These are phyloP conservation scores for Barnettozyma salicaria DNA, from an alignment of 805 yeast species.

Conservation along the genomic window DNA sequence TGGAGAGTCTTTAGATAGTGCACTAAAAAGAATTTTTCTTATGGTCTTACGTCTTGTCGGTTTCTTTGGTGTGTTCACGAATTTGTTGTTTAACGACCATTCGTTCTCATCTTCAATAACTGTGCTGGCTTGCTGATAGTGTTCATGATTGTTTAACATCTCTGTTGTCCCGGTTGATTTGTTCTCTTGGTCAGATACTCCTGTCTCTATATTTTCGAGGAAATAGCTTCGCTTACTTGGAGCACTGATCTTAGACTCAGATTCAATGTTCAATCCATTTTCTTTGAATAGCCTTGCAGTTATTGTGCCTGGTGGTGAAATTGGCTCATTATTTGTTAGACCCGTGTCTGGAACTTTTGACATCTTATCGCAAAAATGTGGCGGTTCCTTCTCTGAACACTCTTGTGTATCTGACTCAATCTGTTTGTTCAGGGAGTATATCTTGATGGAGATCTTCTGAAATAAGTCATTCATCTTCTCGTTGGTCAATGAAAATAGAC, in stretches of 20 bases:
- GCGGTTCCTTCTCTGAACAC: not conserved
- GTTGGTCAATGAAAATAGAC: constrained; percentile 8
- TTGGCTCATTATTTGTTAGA: not conserved
- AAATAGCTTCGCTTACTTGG: not conserved
- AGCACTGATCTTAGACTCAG: not conserved
- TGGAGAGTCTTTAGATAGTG: constrained; percentile 9
- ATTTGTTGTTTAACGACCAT: constrained; percentile 14
- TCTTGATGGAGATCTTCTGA: constrained; percentile 7
- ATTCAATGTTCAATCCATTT: constrained; percentile 2
- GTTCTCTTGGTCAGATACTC: not conserved
- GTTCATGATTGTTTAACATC: not conserved
- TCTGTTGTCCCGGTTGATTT: not conserved
- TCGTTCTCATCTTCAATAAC: not conserved
- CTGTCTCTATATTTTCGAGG: not conserved
- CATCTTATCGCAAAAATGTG: not conserved
- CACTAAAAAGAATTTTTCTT: constrained; percentile 16
- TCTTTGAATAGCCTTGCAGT: constrained; percentile 12
- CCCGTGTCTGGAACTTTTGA: constrained; percentile 2
- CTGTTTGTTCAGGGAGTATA: not conserved
- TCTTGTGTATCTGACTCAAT: not conserved
- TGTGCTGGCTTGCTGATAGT: not conserved
- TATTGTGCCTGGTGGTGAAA: constrained; percentile 13
- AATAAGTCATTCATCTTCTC: constrained; percentile 10
- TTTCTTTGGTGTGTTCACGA: constrained; percentile 9
- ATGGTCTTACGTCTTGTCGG: constrained; percentile 13